phyloP scores from a whole-genome alignment of 768 basidiomycete genomes.

The Leccinum subgranulosum region DNA sequence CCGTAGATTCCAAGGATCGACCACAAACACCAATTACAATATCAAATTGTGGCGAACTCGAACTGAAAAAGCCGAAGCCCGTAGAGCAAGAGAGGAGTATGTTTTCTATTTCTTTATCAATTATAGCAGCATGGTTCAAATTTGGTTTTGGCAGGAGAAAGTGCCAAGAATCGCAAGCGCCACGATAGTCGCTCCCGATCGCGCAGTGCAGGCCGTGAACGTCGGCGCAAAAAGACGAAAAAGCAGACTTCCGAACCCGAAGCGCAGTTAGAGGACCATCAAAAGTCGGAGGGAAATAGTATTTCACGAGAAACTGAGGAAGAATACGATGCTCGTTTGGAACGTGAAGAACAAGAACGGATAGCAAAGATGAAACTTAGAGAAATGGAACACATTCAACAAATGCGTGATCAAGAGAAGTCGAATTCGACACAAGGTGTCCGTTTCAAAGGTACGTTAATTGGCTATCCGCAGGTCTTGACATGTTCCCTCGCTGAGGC shows the following conservation, averaged over 20 bases:
- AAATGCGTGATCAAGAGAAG: slow-evolving; percentile 28
- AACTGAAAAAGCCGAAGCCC: slow-evolving; percentile 44
- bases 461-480: not conserved
- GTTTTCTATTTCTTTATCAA: not conserved
- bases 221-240: slow-evolving; percentile 29
- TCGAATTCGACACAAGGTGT: slow-evolving; percentile 42
- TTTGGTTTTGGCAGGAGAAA: slow-evolving; percentile 4
- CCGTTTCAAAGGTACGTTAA: slow-evolving; percentile 57
- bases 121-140: not conserved
- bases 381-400: slow-evolving; percentile 50
- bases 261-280: slow-evolving; percentile 8
- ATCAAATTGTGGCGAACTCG: slow-evolving; percentile 80
- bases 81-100: slow-evolving; percentile 15
- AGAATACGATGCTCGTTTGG: slow-evolving; percentile 67
- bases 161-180: slow-evolving; percentile 18
- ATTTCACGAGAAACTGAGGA: slow-evolving; percentile 58
- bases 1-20: slow-evolving; percentile 72
- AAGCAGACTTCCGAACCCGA: slow-evolving; percentile 5
- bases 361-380: slow-evolving; percentile 43
- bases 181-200: slow-evolving; percentile 25
- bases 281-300: not conserved
- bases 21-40: slow-evolving; percentile 68
- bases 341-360: slow-evolving; percentile 64
- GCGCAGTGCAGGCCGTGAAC: slow-evolving; percentile 26
- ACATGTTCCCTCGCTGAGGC: not conserved